Evolutionary conservation across 352 stramenopile species (phyloP).

Genomic region (Pythium rhizo-oryzae): DNA sequence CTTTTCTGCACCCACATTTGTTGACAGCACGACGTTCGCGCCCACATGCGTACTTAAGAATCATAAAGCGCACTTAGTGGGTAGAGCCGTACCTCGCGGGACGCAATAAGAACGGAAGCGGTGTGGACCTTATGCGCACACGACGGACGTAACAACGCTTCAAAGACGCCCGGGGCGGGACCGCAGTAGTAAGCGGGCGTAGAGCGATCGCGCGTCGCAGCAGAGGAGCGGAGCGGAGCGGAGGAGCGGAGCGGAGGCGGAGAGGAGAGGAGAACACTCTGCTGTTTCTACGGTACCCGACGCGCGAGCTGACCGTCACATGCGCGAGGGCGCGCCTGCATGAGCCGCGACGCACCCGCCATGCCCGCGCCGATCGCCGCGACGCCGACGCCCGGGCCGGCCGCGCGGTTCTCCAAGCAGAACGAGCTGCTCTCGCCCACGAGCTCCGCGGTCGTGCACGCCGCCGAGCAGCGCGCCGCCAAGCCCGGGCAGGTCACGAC

Average conservation of each 20-base stretch:
- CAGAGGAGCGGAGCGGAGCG: no score
- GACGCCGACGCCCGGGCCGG: neutral
- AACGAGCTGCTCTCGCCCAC: slow-evolving; percentile 50
- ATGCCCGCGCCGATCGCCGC: slow-evolving; percentile 17
- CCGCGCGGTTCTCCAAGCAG: slow-evolving; percentile 31
- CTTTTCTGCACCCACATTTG: neutral
- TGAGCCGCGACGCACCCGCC: slow-evolving; percentile 25
- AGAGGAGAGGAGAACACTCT: no score
- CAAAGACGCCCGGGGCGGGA: no score
- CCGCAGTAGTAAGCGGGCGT: no score
- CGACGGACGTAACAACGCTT: no score
- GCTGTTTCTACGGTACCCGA: no score
- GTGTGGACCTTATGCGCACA: neutral
- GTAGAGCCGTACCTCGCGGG: neutral
- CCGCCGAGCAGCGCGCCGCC: slow-evolving; percentile 47
- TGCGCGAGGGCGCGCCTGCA: slow-evolving; percentile 15
- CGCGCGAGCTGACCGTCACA: slow-evolving; percentile 1
- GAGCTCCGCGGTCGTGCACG: slow-evolving; percentile 49
- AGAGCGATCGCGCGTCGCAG: no score
- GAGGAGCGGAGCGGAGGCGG: no score
- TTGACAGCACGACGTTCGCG: neutral
- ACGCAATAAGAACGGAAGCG: neutral
- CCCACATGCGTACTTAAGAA: no score
- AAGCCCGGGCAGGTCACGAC: slow-evolving; percentile 50
- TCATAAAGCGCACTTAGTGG: no score